phyloP scores from a whole-genome alignment of 495 filamentous ascomycete genomes.

The Annulohypoxylon nitens region DNA sequence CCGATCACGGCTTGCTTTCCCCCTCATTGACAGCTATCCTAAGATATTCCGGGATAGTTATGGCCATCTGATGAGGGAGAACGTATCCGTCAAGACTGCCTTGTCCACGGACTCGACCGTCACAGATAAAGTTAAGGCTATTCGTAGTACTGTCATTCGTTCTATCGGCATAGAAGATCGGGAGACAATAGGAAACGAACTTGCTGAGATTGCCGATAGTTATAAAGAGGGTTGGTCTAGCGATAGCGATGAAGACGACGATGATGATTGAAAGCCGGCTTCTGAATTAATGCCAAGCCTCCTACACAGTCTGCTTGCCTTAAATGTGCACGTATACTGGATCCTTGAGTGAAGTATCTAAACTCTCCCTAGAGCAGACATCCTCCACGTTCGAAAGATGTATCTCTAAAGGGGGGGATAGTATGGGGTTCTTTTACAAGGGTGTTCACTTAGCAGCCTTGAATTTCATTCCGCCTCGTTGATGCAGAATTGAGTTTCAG shows the following conservation, averaged over 20 bases:
- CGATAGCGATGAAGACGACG: conserved; percentile 84
- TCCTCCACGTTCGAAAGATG: neutral
- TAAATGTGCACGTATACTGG: neutral
- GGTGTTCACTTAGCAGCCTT: neutral
- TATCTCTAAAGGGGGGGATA: neutral
- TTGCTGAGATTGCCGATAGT: conserved; percentile 85
- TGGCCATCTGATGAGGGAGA: conserved; percentile 52
- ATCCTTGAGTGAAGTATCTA: neutral
- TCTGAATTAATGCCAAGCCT: neutral
- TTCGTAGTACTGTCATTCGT: conserved; percentile 70
- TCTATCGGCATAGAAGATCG: conserved; percentile 79
- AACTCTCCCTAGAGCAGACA: neutral
- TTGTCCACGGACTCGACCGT: conserved; percentile 82
- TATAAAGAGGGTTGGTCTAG: conserved; percentile 93
- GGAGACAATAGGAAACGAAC: conserved; percentile 83
- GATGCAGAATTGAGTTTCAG: neutral
- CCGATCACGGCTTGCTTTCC: conserved; percentile 72
- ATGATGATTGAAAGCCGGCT: conserved; percentile 58
- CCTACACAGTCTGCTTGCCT: neutral
- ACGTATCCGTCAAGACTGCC: conserved; percentile 71
- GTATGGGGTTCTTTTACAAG: neutral
- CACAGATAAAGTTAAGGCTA: conserved; percentile 71
- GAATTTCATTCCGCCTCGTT: neutral
- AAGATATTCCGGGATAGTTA: conserved; percentile 68
- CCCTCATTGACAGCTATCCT: conserved; percentile 86